phyloP scores from a whole-genome alignment of 306 rosid species.

The Citrullus amarus region DNA sequence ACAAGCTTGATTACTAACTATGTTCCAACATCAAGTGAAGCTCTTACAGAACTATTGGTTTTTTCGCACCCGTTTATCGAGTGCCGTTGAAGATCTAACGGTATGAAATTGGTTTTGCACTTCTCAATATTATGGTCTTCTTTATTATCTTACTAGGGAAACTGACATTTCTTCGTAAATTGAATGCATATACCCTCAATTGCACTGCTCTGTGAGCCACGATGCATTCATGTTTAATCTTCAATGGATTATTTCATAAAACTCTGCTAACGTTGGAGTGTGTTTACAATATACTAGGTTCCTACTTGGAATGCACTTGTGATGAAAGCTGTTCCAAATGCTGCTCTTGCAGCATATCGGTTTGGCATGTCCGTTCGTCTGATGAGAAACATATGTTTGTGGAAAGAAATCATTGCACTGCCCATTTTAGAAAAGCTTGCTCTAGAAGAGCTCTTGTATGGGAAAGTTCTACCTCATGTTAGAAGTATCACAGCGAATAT shows the following conservation, averaged over 20 bases:
- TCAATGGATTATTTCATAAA: background rate
- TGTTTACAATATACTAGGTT: conserved; percentile 32
- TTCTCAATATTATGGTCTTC: background rate
- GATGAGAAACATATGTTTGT: conserved; percentile 73
- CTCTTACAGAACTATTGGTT: conserved; percentile 66
- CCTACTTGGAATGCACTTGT: conserved; percentile 81
- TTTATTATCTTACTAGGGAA: background rate
- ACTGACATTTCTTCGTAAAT: background rate
- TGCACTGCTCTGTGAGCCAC: background rate
- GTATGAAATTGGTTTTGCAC: conserved; percentile 22
- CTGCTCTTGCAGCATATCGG: conserved; percentile 85
- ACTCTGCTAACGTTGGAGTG: background rate
- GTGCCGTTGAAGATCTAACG: conserved; percentile 66
- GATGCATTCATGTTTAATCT: background rate
- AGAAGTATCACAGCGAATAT: conserved; percentile 64
- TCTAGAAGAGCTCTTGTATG: conserved; percentile 73
- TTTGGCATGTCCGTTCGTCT: conserved; percentile 82
- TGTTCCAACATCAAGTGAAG: conserved; percentile 69
- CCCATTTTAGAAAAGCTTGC: conserved; percentile 78
- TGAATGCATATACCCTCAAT: background rate
- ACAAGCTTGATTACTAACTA: conserved; percentile 71
- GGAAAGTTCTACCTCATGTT: conserved; percentile 72
- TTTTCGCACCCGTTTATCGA: conserved; percentile 57
- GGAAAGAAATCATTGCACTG: conserved; percentile 79
- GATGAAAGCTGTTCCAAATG: conserved; percentile 74